Evolutionary conservation across 129 eudicot species (phyloP), one percentile per base, ranked within the genome.

Genomic region (Glebionis coronaria): DNA sequence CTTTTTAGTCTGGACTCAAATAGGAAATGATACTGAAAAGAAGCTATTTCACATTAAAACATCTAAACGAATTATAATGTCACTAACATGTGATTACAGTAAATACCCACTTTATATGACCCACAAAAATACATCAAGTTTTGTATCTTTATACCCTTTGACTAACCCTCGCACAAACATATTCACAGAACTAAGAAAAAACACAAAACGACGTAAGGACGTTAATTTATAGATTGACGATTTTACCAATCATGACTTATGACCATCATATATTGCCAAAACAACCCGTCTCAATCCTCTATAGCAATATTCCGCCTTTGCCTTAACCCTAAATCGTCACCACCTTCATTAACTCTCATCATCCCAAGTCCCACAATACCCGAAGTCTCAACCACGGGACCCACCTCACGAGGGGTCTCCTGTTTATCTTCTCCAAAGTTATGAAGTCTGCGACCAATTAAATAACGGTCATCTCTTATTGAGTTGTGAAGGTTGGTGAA

Each of bases 401-500:
- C 42, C 42, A 35, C 42, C 9, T 69, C 72, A 4, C 27, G 66
- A 12, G 44, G 79, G 52, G 66, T 70, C 56, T 44, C 47, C 27
- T 75, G 63, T 8, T 31, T 51, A 45, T 72, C 79, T 73, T 91
- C 93, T 12, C 96, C 97, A 68, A 68, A 91, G 78, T 91, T 82
- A 70, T 91, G 96, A 61, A 91, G 98, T 42, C 98, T 78, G 1
- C 90, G 84, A 9, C 97, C 97, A 69, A 91, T 85, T 74, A 91
- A 61, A 71, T 91, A 91, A 1, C 97, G 95, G 65, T 91, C 97
- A 56, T 91, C 97, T 9, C 97, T 86, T 56, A 91, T 91, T 0
- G 97, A 83, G 56, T 88, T 91, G 72, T 91, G 96, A 28, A 91
- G 84, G 76, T 85, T 91, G 72, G 95, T 88, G 85, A 91, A 91